phyloP scores from a whole-genome alignment of 1,284 basidiomycete species.

The Microbotryum violaceum region DNA sequence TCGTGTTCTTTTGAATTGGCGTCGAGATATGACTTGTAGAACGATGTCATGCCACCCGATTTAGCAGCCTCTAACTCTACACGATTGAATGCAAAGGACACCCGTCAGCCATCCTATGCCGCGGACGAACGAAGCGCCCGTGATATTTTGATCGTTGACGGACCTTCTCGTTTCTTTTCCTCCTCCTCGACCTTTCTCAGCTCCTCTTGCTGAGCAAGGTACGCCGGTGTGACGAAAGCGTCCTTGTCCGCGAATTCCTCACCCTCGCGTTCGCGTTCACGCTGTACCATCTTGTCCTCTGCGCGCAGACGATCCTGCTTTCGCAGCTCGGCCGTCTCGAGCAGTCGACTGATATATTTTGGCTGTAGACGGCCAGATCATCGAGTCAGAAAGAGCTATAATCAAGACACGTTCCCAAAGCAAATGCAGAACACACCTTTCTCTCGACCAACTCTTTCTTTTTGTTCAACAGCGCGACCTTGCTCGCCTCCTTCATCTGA shows the following conservation, averaged over 20 bases:
- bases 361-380: conserved; percentile 51
- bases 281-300: conserved; percentile 95
- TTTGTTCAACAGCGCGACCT: conserved; percentile 61
- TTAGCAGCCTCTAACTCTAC: conserved; percentile 29
- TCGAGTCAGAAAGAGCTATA: not conserved
- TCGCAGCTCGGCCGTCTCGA: conserved; percentile 76
- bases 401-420: no score
- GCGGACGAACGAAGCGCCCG: not conserved
- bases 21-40: conserved; percentile 76
- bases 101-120: conserved; percentile 1
- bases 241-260: conserved; percentile 93
- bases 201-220: conserved; percentile 93
- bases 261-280: conserved; percentile 85
- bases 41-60: conserved; percentile 65
- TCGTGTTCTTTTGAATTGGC: conserved; percentile 72
- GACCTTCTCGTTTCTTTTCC: conserved; percentile 76
- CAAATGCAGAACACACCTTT: conserved; percentile 49
- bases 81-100: not conserved
- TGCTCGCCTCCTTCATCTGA: conserved; percentile 80
- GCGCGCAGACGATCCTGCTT: conserved; percentile 85
- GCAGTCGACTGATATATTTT: conserved; percentile 80
- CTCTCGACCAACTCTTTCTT: conserved; percentile 49
- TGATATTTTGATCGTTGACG: conserved; percentile 25
- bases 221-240: conserved; percentile 91
- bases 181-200: conserved; percentile 83